phyloP scores from a whole-genome alignment of 139 green algal genomes.

The Picochlorum sp. region DNA sequence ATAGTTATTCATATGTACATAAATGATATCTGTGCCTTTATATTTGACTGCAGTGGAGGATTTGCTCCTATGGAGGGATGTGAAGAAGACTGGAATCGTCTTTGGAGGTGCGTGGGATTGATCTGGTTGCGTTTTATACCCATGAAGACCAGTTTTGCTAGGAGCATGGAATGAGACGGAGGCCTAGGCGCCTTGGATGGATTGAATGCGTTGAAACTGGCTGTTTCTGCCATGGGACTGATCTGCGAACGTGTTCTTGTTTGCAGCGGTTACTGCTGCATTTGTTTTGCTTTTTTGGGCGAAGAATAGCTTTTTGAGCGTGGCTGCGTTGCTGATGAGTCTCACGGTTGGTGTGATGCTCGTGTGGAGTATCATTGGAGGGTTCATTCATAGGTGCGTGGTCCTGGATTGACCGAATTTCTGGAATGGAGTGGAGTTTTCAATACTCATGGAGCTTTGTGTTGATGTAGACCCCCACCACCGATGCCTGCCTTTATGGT shows the following conservation, averaged over 20 bases:
- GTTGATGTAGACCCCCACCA: constrained; percentile 16
- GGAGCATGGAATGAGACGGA: too few relatives aligned
- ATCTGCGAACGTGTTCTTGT: not conserved
- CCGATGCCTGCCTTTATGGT: constrained; percentile 25
- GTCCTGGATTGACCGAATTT: not conserved
- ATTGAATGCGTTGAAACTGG: not conserved
- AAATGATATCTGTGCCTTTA: too few relatives aligned
- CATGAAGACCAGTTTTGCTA: too few relatives aligned
- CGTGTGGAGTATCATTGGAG: constrained; percentile 31
- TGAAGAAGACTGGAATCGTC: constrained; percentile 22
- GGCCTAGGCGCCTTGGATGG: too few relatives aligned
- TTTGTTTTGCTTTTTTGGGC: constrained; percentile 33
- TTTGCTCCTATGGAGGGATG: constrained; percentile 48
- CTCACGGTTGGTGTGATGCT: constrained; percentile 22
- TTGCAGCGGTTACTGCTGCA: constrained; percentile 14
- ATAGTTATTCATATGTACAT: too few relatives aligned
- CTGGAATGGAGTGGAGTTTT: not conserved
- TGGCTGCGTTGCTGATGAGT: constrained; percentile 19
- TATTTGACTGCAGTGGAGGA: constrained; percentile 32
- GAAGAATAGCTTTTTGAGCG: constrained; percentile 15
- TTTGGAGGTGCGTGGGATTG: constrained; percentile 20
- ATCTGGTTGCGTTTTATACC: too few relatives aligned
- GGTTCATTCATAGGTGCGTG: constrained; percentile 14
- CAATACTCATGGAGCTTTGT: not conserved
- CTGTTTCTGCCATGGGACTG: not conserved